Evolutionary conservation across 768 basidiomycete species (phyloP).

Genomic region (Porpolomopsis calyptriformis): DNA sequence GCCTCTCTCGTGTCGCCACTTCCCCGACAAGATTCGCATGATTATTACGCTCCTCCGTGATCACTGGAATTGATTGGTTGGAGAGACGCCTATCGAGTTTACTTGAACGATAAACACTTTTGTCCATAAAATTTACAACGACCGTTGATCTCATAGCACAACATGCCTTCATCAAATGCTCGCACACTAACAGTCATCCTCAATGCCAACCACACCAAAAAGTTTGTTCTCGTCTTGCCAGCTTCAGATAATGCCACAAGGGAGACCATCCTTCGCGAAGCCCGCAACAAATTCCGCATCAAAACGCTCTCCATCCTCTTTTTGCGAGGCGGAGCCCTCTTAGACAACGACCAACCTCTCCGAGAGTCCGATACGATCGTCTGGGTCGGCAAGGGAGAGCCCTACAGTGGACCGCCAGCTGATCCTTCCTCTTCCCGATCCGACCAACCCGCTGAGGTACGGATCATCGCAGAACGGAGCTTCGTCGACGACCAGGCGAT

Average conservation of each 20-base stretch:
- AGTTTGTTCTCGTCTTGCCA: conserved; percentile 19
- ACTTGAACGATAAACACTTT: no score
- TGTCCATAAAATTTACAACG: no score
- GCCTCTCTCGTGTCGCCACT: no score
- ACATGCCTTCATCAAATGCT: conserved; percentile 17
- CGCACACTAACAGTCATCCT: conserved; percentile 24
- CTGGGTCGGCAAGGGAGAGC: conserved; percentile 27
- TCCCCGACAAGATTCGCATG: no score
- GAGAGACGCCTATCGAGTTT: no score
- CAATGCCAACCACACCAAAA: conserved; percentile 25
- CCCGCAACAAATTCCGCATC: conserved; percentile 28
- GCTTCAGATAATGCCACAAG: conserved; percentile 7
- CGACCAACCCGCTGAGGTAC: conserved; percentile 15
- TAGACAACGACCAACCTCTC: conserved; percentile 15
- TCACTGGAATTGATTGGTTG: no score
- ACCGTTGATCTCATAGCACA: no score
- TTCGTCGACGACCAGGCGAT: conserved; percentile 24
- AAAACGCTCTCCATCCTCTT: conserved; percentile 22
- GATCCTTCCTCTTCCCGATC: background rate
- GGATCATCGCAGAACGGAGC: conserved; percentile 22
- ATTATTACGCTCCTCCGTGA: no score
- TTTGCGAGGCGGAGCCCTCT: conserved; percentile 20
- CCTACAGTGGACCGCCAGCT: conserved; percentile 23
- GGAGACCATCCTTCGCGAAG: conserved; percentile 23
- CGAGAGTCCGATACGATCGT: conserved; percentile 17